Evolutionary conservation across 2,329 filamentous ascomycete species (phyloP).

Genomic region (Exophiala sp.): DNA sequence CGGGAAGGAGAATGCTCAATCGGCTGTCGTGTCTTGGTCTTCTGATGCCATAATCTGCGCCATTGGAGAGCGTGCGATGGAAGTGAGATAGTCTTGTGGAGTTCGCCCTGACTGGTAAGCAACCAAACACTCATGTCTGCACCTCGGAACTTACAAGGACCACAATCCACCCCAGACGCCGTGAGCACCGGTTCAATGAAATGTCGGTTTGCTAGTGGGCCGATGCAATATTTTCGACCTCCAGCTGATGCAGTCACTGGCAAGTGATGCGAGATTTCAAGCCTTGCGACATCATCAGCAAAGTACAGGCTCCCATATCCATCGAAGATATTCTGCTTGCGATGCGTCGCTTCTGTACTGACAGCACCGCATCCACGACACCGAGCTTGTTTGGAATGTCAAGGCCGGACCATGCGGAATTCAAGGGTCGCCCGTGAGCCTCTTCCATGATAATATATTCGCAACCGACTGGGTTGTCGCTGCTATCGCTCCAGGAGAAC

Average conservation of each 20-base stretch:
- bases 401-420: constrained; percentile 32
- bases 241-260: background rate
- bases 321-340: too few relatives aligned
- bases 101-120: too few relatives aligned
- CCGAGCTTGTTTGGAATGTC: too few relatives aligned
- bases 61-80: constrained; percentile 3
- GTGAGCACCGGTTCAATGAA: constrained; percentile 1
- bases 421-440: constrained; percentile 33
- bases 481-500: constrained; percentile 33
- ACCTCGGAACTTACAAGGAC: constrained; percentile 7
- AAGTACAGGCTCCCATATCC: too few relatives aligned
- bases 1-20: too few relatives aligned
- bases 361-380: too few relatives aligned
- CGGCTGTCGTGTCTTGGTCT: background rate
- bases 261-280: background rate
- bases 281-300: too few relatives aligned
- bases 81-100: constrained; percentile 8
- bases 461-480: constrained; percentile 35
- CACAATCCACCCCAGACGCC: background rate
- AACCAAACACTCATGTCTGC: too few relatives aligned
- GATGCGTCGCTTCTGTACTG: too few relatives aligned
- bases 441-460: constrained; percentile 40
- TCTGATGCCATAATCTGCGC: background rate
- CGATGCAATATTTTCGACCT: constrained; percentile 4
- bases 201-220: constrained; percentile 3